phyloP scores from a whole-genome alignment of 164 flowering plant genomes.

The Magnolia changhungtana region DNA sequence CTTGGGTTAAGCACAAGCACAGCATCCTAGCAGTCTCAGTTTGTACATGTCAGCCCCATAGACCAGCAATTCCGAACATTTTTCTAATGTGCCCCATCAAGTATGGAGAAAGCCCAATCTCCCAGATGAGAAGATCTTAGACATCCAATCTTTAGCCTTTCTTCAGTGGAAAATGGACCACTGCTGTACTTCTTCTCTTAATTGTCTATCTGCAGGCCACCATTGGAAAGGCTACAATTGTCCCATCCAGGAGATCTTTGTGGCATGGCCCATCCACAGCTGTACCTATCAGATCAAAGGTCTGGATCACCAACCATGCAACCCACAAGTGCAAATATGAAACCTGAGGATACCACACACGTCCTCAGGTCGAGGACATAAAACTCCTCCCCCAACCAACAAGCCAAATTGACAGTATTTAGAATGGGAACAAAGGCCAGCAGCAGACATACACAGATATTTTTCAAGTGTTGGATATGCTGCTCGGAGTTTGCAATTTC shows the following conservation, averaged over 20 bases:
- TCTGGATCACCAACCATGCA: neutral
- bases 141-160: neutral
- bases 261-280: neutral
- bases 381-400: too few species aligned
- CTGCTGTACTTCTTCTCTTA: neutral
- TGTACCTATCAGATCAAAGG: neutral
- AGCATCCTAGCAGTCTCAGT: neutral
- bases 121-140: neutral
- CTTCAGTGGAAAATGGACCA: neutral
- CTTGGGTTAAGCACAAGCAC: neutral
- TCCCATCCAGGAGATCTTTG: neutral
- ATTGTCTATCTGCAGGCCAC: too few species aligned
- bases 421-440: neutral
- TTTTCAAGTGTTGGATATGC: conserved; percentile 36
- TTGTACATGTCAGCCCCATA: neutral
- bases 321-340: neutral
- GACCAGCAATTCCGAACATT: neutral
- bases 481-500: conserved; percentile 50
- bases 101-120: neutral
- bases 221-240: neutral
- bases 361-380: too few species aligned
- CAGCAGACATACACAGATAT: conserved; percentile 39
- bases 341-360: too few species aligned
- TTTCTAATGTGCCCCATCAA: neutral
- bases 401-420: neutral